phyloP scores from a whole-genome alignment of 768 basidiomycete species.

The Russula sp. region DNA sequence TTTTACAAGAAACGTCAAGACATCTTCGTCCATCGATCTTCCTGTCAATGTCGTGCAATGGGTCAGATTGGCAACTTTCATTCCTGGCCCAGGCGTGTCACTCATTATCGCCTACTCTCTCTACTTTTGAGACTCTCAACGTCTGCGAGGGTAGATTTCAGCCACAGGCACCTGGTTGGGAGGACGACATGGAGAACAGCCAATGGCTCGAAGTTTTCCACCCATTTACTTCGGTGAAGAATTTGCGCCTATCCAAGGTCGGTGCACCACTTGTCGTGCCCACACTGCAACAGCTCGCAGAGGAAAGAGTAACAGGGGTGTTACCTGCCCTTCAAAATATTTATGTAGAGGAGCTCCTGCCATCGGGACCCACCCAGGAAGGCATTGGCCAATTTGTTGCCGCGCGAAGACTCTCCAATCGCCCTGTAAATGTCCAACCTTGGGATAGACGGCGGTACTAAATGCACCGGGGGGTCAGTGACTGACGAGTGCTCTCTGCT shows the following conservation, averaged over 20 bases:
- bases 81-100: too few species aligned
- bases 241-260: neutral
- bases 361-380: neutral
- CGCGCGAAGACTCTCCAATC: neutral
- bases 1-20: too few species aligned
- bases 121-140: neutral
- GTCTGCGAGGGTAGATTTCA: too few species aligned
- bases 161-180: too few species aligned
- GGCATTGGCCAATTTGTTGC: neutral
- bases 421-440: neutral
- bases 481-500: too few species aligned
- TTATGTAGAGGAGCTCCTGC: neutral
- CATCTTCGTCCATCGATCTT: too few species aligned
- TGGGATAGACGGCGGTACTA: neutral
- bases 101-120: too few species aligned
- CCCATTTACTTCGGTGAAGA: neutral
- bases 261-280: neutral
- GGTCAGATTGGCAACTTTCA: too few species aligned
- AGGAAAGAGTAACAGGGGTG: neutral
- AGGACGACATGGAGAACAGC: neutral
- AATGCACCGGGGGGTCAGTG: too few species aligned
- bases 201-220: neutral
- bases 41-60: too few species aligned
- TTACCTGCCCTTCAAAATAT: neutral
- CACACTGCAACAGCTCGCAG: neutral